Evolutionary conservation across 78 protist species (phyloP).

Genomic region (slime mould (Dictyostelium discoideum)): dicty_2.7 NC_007089.4:106001-106500

Average conservation of each 20-base stretch:
- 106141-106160: constrained; percentile 82
- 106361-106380: constrained; percentile 86
- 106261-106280: constrained; percentile 79
- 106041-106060: constrained; percentile 78
- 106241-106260: constrained; percentile 57
- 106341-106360: constrained; percentile 91
- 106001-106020: constrained; percentile 88
- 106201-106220: constrained; percentile 63
- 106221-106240: constrained; percentile 82
- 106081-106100: constrained; percentile 86
- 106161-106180: constrained; percentile 81
- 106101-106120: constrained; percentile 81
- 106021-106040: constrained; percentile 80
- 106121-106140: constrained; percentile 82
- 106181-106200: constrained; percentile 83
- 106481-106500: constrained; percentile 82
- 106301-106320: constrained; percentile 84
- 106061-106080: constrained; percentile 85
- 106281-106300: constrained; percentile 81
- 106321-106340: constrained; percentile 89
- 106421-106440: constrained; percentile 82
- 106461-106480: constrained; percentile 74
- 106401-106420: constrained; percentile 79
- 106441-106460: constrained; percentile 70
- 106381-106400: constrained; percentile 68